Evolutionary conservation across 2,329 filamentous ascomycete species (phyloP), one percentile per base, ranked within the genome.

Genomic region (Emericellopsis cladophorae): DNA sequence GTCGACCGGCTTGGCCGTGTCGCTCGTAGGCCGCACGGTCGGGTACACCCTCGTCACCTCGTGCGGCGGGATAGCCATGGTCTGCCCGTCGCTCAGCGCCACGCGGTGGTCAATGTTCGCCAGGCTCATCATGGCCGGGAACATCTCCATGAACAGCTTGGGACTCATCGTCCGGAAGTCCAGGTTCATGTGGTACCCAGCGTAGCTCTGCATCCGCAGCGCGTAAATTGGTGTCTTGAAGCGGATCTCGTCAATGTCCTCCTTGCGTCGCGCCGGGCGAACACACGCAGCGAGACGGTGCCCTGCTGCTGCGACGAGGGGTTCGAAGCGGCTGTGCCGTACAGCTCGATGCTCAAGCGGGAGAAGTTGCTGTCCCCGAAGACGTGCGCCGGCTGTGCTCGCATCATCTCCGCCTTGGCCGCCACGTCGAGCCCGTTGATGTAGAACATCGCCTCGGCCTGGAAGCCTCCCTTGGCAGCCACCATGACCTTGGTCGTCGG

Each of bases 261-360:
- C 58, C 23, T 57, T 52, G 14, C 44, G 53, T 4, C 49, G 51
- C 5, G 71, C 67, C 48, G 66, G 0, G 61, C 61, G 46, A 71
- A 61, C 36, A 68, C 54, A 21, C 66, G 48, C 35, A 71, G 58
- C 33, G 66, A 65, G 1, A 71, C 67, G 1, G 69, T 74, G 1
- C 68, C 68, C 0, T 59, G 59, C 23, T 65, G 62, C 26, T 72
- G 67, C 14, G 58, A 63, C 4, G 49, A 50, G 0, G 66, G 64
- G 32, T 70, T 57, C 2, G 58, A 52, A 0, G 59, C 53, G 42
- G 57, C 26, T 46, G 60, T 38, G 54, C 70, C 47, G 60, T 67
- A 49, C 11, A 49, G 15, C 36, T 55, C 46, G 21, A 65, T 56
- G 14, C 53, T 60, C 0, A 65, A 45, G 8, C 54, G 55, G 42